Evolutionary conservation across 78 protist species (phyloP), one percentile per base, ranked within the genome.

Genomic region (Dictyostelium citrinum): DNA sequence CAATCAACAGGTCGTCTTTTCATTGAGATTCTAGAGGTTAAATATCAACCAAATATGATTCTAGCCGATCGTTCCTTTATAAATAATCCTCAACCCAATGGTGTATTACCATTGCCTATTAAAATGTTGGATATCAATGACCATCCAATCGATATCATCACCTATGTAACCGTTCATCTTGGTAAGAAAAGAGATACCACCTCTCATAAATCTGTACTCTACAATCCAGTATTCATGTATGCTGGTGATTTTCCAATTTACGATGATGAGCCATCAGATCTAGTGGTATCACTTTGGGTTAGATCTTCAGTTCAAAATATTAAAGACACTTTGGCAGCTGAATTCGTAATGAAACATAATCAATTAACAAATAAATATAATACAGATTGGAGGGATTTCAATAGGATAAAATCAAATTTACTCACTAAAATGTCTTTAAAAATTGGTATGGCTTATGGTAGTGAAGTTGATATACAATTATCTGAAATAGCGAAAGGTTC

Each of bases 161-260:
- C 85, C 43, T 88, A 88, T 35, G 70, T 88, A 29, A 78, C 93
- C 5, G 14, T 88, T 17, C 24, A 55, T 12, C 58, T 88, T 29
- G 93, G 93, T 6, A 88, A 88, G 71, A 88, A 88, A 76, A 12
- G 78, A 29, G 93, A 88, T n/a, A 51, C 35, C 7, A 88, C 93
- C 7, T 31, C 74, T 11, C 49, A 22, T 16, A 55, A 88, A 49
- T 88, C 85, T 1, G 33, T 41, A 27, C 82, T 61, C 8, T 88
- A 61, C 35, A 88, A 43, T 33, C 93, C 93, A 27, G 20, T n/a
- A 24, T 88, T 78, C 43, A 72, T 33, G 27, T 88, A 88, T 49
- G 93, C 85, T 5, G 93, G 85, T 45, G 86, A 88, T 22, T 58
- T 88, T 33, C 16, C 72, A 39, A 76, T 88, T 17, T 88, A 78